Evolutionary conservation across 495 filamentous ascomycete species (phyloP).

Genomic region (Penicillium dipodomyicola): DNA sequence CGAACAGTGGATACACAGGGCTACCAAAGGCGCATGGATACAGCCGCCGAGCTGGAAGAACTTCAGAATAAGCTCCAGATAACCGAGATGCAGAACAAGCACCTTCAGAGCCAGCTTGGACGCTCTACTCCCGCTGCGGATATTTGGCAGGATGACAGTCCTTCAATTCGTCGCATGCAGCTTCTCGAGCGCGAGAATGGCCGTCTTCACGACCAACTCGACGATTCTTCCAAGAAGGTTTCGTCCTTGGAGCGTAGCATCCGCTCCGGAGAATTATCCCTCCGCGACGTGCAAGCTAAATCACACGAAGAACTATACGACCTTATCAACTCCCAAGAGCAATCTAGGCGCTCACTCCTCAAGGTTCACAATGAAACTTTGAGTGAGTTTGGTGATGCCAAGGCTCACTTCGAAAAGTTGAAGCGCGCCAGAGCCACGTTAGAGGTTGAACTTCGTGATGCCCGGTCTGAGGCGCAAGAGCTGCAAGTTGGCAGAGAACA

Average conservation of each 20-base stretch:
- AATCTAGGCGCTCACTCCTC: conserved; percentile 76
- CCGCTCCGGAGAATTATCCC: conserved; percentile 80
- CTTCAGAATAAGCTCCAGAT: conserved; percentile 94
- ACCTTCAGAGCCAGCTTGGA: conserved; percentile 85
- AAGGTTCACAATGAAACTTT: conserved; percentile 83
- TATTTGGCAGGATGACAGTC: conserved; percentile 75
- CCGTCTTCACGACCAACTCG: conserved; percentile 89
- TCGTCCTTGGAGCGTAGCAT: conserved; percentile 86
- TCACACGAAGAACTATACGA: conserved; percentile 95
- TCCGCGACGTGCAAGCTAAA: conserved; percentile 89
- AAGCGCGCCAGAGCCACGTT: conserved; percentile 72
- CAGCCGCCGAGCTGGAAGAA: conserved; percentile 87
- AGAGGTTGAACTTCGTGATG: conserved; percentile 89
- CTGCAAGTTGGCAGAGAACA: conserved; percentile 74
- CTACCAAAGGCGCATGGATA: conserved; percentile 86
- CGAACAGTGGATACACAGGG: conserved; percentile 84
- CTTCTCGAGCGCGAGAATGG: conserved; percentile 92
- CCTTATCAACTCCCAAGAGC: conserved; percentile 89
- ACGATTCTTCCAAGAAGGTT: conserved; percentile 91
- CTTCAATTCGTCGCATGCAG: conserved; percentile 76
- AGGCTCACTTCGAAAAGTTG: conserved; percentile 78
- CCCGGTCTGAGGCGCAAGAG: conserved; percentile 79
- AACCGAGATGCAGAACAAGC: conserved; percentile 92
- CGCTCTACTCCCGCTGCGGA: conserved; percentile 57
- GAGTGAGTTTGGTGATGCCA: conserved; percentile 79